Evolutionary conservation across 2,329 filamentous ascomycete genomes (phyloP), one percentile per base, ranked within the genome.

Genomic region (Microdochium nivale): DNA sequence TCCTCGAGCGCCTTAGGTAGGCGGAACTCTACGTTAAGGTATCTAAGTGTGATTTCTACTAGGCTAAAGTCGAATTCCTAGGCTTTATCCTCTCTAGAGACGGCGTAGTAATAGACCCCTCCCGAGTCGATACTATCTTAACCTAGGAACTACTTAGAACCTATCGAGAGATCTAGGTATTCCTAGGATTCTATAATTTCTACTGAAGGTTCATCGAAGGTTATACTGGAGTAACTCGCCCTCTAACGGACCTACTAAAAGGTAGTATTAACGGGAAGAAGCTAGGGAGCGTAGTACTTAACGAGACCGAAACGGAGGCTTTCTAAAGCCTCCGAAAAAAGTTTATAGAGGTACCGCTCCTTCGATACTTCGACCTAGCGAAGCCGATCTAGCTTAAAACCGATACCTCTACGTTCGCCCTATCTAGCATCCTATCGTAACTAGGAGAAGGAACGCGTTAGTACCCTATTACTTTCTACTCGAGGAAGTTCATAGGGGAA

Each of bases 161-260:
- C 8, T 48, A 60, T 2, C 55, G 56, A 30, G 56, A 54, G 13
- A 56, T 61, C 3, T 55, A 59, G 54, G 49, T 43, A 1, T 67
- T 68, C 52, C 19, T 68, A 16, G 60, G 63, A 8, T 66, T 69
- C 43, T 54, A 49, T 3, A 67, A 68, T 44, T 68, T 64, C 52
- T 68, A 69, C 53, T 52, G 60, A 3, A 35, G 54, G 9, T 67
- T 67, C 48, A 62, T 68, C 11, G 19, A 55, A 4, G 46, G 54
- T 2, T 66, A 59, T 49, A 57, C 50, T 3, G 33, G 35, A 2
- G 19, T 44, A 10, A 23, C 37, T 10, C 21, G 16, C 19, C 37
- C 37, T n/a, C 21, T 44, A n/a, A 44, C 37, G 14, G 37, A 44
- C 21, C 21, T n/a, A 9, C 37, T 44, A 44, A 44, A 44, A n/a